Percentiles rank a stretch among this genome's conserved stretches.
These are phyloP conservation scores for Dactylis glomerata DNA, from an alignment of 176 grass and related monocot species.

Conservation along the genomic window DNA sequence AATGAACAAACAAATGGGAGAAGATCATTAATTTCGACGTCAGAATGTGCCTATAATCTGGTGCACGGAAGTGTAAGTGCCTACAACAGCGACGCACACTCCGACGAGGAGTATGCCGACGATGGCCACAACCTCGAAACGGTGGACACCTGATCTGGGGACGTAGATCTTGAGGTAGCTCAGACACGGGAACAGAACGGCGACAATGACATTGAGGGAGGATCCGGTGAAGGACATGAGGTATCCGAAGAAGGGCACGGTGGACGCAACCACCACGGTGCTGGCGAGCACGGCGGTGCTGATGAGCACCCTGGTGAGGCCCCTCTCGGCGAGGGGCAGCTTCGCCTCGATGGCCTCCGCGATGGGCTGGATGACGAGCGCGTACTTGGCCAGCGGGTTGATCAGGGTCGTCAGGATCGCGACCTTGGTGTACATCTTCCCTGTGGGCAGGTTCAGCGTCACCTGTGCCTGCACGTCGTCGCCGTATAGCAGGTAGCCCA, in stretches of 20 bases:
- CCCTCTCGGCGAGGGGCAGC: neutral
- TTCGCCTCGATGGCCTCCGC: slow-evolving; percentile 39
- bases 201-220: slow-evolving; percentile 42
- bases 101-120: slow-evolving; percentile 37
- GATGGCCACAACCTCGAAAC: slow-evolving; percentile 24
- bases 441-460: neutral
- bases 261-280: slow-evolving; percentile 43
- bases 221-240: slow-evolving; percentile 50
- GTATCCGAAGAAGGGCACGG: slow-evolving; percentile 45
- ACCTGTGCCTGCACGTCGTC: slow-evolving; percentile 2
- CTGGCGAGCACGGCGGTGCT: slow-evolving; percentile 44
- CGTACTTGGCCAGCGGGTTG: slow-evolving; percentile 6
- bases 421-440: neutral
- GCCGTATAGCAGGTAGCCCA: slow-evolving; percentile 1
- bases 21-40: neutral
- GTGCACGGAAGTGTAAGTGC: slow-evolving; percentile 45
- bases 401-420: neutral
- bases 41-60: slow-evolving; percentile 42
- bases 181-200: slow-evolving; percentile 44
- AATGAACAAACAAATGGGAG: neutral
- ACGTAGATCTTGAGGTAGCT: slow-evolving; percentile 58
- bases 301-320: slow-evolving; percentile 22
- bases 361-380: slow-evolving; percentile 36
- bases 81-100: slow-evolving; percentile 27
- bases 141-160: slow-evolving; percentile 6